Conservation (phyloP, 805 yeast species). For the Yamadazyma ubonensis region DNA sequence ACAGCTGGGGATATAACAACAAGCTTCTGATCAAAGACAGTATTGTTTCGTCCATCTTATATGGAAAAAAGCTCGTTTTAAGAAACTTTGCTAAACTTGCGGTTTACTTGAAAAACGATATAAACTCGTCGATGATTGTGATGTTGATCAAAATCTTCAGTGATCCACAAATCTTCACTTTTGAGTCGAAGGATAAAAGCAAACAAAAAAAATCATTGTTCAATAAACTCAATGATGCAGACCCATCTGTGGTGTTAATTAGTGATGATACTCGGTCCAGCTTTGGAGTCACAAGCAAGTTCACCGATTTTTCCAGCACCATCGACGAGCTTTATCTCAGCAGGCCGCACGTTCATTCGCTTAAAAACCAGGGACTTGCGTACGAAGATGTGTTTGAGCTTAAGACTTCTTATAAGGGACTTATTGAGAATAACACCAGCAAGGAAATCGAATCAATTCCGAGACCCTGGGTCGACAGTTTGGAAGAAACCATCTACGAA, state of each 20-base stretch:
- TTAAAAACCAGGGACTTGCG: constrained; percentile 12
- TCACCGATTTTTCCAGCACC: constrained; percentile 21
- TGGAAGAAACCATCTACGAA: constrained; percentile 25
- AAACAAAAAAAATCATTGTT: constrained; percentile 19
- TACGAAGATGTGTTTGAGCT: constrained; percentile 16
- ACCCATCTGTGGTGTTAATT: constrained; percentile 29
- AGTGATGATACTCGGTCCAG: constrained; percentile 49
- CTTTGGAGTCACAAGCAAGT: constrained; percentile 56
- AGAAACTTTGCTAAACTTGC: constrained; percentile 36
- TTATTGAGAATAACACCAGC: constrained; percentile 19
- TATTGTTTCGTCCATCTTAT: constrained; percentile 33
- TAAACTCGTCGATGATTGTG: constrained; percentile 42
- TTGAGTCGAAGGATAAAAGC: constrained; percentile 17
- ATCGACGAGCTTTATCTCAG: constrained; percentile 25
- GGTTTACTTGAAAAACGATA: constrained; percentile 32
- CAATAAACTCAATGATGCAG: constrained; percentile 23
- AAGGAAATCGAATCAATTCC: constrained; percentile 7
- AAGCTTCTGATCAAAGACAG: constrained; percentile 24
- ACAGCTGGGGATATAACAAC: constrained; percentile 22
- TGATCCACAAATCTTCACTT: constrained; percentile 33
- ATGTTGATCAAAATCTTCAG: constrained; percentile 38
- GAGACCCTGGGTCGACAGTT: constrained; percentile 31
- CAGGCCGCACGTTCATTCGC: background rate
- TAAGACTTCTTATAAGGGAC: constrained; percentile 5
- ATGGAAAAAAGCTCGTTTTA: constrained; percentile 37